Evolutionary conservation across 2,329 filamentous ascomycete species (phyloP).

Genomic region (Pestalotiopsis sp.): DNA sequence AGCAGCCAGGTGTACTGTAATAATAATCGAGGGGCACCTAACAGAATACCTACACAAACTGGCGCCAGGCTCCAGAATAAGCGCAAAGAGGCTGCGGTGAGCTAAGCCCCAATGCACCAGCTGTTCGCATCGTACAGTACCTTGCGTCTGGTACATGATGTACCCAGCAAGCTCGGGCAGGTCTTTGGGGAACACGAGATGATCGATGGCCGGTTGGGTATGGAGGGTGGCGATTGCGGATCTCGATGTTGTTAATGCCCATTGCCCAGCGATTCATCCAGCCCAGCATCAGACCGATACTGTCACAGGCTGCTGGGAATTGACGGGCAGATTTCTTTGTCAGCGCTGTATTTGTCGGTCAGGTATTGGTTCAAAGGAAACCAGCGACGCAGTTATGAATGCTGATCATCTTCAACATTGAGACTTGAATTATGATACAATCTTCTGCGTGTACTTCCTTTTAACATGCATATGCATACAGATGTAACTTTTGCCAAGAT

Average conservation of each 20-base stretch:
- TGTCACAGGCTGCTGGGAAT: not conserved
- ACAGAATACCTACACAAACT: not conserved
- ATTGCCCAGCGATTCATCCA: not conserved
- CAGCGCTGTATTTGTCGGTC: too few relatives aligned
- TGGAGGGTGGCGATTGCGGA: not conserved
- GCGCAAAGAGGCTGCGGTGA: not conserved
- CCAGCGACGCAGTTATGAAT: too few relatives aligned
- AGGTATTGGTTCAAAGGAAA: too few relatives aligned
- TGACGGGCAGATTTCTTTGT: not conserved
- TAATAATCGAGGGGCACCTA: not conserved
- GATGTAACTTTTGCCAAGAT: too few relatives aligned
- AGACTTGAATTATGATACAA: too few relatives aligned
- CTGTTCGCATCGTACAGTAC: not conserved
- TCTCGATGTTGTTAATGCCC: not conserved
- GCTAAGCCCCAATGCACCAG: constrained; percentile 8
- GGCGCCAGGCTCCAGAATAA: not conserved
- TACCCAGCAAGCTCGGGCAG: not conserved
- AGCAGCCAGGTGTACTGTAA: too few relatives aligned
- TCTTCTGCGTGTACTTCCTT: too few relatives aligned
- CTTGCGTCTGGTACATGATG: not conserved
- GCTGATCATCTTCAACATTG: too few relatives aligned
- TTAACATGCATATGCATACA: too few relatives aligned
- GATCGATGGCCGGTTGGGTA: not conserved
- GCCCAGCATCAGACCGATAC: not conserved
- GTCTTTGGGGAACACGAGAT: not conserved